Base-by-base conservation (phyloP, 371 early-diverging fungal genomes). In the Apophysomyces ossiformis region DNA sequence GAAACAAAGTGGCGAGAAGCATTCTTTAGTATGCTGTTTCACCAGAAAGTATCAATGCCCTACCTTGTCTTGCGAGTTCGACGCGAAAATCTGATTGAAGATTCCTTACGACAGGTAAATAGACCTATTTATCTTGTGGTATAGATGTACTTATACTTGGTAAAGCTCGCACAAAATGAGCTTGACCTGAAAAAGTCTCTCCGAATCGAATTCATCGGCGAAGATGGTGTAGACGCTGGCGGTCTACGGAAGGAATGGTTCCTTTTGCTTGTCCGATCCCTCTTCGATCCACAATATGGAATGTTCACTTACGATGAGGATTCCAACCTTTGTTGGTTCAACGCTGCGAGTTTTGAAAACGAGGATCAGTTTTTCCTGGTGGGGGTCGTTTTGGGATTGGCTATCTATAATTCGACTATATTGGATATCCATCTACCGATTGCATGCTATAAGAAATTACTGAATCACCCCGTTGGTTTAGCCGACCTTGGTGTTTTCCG, bases 191-290 rank as follows among this genome's bases (percentile, higher is more conserved):
- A 96, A 69, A 92, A 95, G 70, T 90, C 90, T 9, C 76, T 97
- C 21, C 88, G 90, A 15, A 91, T 96, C 57, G 87, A 91, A 66
- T 96, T 96, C 81, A 79, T 92, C 32, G 96, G 92, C 7, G 97
- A 97, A 75, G 91, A 90, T 57, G 88, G 92, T 74, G 95, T 90
- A 4, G 99, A 98, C 79, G 96, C 92, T n/a, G 99, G 99, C 57
- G 99, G 99, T 0, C 76, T 99, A 16, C 88, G 94, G 45, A 97
- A 97, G 67, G 99, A 99, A 68, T 98, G 96, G 95, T 95, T 96
- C 68, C 79, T 93, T 66, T 84, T 97, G 15, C 83, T 98, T 13
- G 88, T 95, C 7, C 88, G 97, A 7, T 94, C 96, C 37, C 76
- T 98, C 12, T 92, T 98, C 79, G 95, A 95, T 83, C 94, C 96